These are phyloP conservation scores for Blastocystis sp. DNA, from an alignment of 352 stramenopile species.

Conservation along the genomic window DNA sequence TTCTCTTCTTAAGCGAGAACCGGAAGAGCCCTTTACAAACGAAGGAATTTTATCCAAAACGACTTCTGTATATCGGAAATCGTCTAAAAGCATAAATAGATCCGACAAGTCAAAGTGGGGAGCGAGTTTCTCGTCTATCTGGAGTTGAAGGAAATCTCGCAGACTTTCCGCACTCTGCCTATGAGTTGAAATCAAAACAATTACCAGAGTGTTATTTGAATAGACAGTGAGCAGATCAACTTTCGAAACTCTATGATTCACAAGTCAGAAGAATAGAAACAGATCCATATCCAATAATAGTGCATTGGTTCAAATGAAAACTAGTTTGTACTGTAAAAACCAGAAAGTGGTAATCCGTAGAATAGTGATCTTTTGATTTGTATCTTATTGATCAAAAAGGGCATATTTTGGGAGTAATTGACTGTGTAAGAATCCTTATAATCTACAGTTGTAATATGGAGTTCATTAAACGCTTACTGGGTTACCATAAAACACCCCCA, in stretches of 20 bases:
- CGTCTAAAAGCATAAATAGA: neutral
- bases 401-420: neutral
- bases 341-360: too few relatives aligned
- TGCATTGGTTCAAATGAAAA: too few relatives aligned
- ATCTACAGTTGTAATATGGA: neutral
- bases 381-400: neutral
- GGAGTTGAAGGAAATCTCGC: neutral
- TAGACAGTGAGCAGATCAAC: neutral
- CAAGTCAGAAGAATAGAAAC: neutral
- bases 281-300: neutral
- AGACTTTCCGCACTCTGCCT: neutral
- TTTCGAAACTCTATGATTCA: neutral
- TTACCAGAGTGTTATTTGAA: neutral
- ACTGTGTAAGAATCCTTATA: neutral
- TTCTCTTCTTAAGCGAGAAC: neutral
- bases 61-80: neutral
- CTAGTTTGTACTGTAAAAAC: too few relatives aligned
- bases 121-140: neutral
- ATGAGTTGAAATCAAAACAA: neutral
- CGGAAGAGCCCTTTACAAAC: neutral
- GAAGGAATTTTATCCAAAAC: neutral
- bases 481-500: constrained; percentile 50
- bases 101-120: neutral
- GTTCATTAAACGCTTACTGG: constrained; percentile 40
- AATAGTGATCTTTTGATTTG: neutral